phyloP scores from a whole-genome alignment of 108 stramenopile genomes.

The Cyclotella sp. region DNA sequence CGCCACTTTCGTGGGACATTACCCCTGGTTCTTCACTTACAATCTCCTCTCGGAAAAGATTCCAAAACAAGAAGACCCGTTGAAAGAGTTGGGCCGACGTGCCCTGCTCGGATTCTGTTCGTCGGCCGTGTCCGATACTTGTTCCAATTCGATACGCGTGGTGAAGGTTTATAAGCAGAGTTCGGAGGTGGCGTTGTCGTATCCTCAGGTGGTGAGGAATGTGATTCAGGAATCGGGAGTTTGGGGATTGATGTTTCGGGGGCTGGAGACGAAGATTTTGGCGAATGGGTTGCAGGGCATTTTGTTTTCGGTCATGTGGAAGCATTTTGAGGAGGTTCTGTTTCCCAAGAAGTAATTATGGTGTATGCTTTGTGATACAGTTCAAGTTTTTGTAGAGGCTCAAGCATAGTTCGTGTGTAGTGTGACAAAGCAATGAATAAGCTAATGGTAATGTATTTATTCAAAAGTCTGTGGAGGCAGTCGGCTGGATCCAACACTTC shows the following conservation, averaged over 20 bases:
- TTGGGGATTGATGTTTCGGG: slow-evolving; percentile 94
- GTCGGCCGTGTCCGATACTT: slow-evolving; percentile 92
- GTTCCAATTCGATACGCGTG: slow-evolving; percentile 98
- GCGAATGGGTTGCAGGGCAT: slow-evolving; percentile 98
- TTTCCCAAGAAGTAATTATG: slow-evolving; percentile 90
- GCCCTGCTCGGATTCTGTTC: slow-evolving; percentile 95
- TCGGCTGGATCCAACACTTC: too few relatives aligned
- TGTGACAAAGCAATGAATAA: background rate
- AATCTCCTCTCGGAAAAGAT: slow-evolving; percentile 92
- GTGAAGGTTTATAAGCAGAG: slow-evolving; percentile 99
- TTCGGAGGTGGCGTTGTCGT: slow-evolving; percentile 83
- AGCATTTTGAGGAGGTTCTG: slow-evolving; percentile 94
- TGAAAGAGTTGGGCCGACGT: slow-evolving; percentile 89
- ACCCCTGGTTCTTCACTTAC: slow-evolving; percentile 97
- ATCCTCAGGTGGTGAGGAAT: slow-evolving; percentile 86
- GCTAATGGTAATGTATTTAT: background rate
- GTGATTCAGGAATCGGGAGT: slow-evolving; percentile 93
- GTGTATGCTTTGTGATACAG: background rate
- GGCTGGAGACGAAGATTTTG: slow-evolving; percentile 97
- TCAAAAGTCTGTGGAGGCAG: background rate
- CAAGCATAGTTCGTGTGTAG: background rate
- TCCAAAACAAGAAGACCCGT: slow-evolving; percentile 90
- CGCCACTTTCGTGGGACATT: slow-evolving; percentile 98
- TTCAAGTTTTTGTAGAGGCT: background rate
- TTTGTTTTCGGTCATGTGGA: slow-evolving; percentile 98